Base-by-base conservation (phyloP, 805 yeast species). In the Pichia sporocuriosa region DNA sequence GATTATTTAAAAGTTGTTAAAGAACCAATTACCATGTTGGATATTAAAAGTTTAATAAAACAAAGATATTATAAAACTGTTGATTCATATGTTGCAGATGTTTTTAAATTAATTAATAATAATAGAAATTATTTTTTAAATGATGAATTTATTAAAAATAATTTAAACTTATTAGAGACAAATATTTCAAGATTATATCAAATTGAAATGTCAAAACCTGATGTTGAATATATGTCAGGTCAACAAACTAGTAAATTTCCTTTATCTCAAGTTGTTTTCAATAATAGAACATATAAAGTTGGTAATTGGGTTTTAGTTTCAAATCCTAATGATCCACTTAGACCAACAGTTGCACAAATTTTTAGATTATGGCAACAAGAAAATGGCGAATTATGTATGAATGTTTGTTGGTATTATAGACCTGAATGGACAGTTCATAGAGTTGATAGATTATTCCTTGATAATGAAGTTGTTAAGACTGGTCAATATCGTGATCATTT, bases 371-470 rank as follows among this genome's bases (percentile, higher is more conserved):
- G 98, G 98, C 77, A 81, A 45, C 38, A 34, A 29, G 94, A 88
- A 49, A 94, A 89, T 42, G 76, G 77, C 9, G 79, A 81, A 54
- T 75, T 81, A 46, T 89, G 89, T 79, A 75, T 89, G 57, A 90
- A 93, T 59, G 95, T 86, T 30, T 93, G 97, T 68, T 93, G 97
- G 98, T 93, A 90, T 63, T 83, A 86, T 56, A 78, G 97, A 52
- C 96, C 98, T 1, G 97, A 93, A 61, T 97, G 94, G 70, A 93
- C 98, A 0, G 95, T 93, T 34, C 98, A 93, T 62, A 75, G 94
- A 53, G 82, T 73, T 33, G 97, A 93, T 63, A 72, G 96, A 56
- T 65, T 88, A 42, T 93, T 93, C 61, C 86, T 84, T 65, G 87
- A 82, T 52, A 88, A 93, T 59, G 98, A 93, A 66, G 97, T 93